Conservation (phyloP, 2,329 filamentous ascomycete genomes). For the Ophiosphaerella narmari region DNA sequence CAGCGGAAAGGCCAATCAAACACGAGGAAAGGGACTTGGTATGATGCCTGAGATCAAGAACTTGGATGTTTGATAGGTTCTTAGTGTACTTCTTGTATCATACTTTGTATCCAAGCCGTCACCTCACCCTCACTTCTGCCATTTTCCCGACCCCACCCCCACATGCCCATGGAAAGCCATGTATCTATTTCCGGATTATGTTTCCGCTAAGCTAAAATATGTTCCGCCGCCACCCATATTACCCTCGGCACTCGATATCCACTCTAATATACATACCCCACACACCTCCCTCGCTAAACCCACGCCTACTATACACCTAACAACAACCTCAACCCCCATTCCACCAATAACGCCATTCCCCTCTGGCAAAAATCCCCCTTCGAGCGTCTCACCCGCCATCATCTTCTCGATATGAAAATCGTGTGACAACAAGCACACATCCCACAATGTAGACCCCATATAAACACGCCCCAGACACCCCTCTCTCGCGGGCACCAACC, state of each 20-base stretch:
- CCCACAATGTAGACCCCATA: too few species aligned
- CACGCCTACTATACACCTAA: conserved; percentile 4
- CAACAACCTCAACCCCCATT: not conserved
- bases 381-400: not conserved
- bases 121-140: not conserved
- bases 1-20: conserved; percentile 36
- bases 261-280: conserved; percentile 1
- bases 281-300: not conserved
- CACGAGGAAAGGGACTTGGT: conserved; percentile 47
- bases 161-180: too few species aligned
- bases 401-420: not conserved
- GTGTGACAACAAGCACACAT: too few species aligned
- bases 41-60: conserved; percentile 58
- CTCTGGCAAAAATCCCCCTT: conserved; percentile 1
- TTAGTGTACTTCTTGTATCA: not conserved
- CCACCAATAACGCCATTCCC: not conserved
- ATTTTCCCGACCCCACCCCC: not conserved
- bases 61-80: conserved; percentile 41
- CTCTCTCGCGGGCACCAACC: too few species aligned
- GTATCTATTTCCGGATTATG: not conserved
- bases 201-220: too few species aligned
- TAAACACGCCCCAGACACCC: too few species aligned
- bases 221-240: too few species aligned
- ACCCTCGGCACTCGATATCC: too few species aligned
- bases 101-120: not conserved